Evolutionary conservation across 1,284 basidiomycete genomes (phyloP).

Genomic region (Ganoderma resinaceum): DNA sequence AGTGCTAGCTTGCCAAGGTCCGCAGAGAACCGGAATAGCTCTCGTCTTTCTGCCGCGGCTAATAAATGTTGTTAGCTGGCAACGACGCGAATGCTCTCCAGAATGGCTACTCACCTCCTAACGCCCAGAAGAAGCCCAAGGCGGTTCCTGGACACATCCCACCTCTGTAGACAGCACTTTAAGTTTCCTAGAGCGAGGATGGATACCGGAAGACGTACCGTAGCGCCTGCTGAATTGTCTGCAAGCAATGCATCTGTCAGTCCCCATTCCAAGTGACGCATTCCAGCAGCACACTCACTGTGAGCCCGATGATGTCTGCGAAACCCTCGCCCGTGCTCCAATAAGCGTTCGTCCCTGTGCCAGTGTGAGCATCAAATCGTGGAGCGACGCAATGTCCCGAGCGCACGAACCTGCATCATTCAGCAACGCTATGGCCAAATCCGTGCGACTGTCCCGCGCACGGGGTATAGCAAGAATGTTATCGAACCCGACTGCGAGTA

Average conservation of each 20-base stretch:
- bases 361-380: constrained; percentile 19
- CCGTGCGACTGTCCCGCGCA: constrained; percentile 60
- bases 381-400: background rate
- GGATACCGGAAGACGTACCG: constrained; percentile 45
- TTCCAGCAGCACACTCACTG: constrained; percentile 48
- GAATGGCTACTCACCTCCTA: constrained; percentile 54
- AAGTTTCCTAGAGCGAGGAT: background rate
- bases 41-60: constrained; percentile 63
- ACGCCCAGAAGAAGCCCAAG: constrained; percentile 74
- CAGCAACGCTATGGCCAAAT: constrained; percentile 67
- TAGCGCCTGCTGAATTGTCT: constrained; percentile 72
- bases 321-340: constrained; percentile 68
- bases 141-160: constrained; percentile 73
- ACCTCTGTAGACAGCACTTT: constrained; percentile 45
- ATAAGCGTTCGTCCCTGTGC: constrained; percentile 66
- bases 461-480: constrained; percentile 68
- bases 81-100: background rate
- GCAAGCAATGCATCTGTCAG: constrained; percentile 6
- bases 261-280: background rate
- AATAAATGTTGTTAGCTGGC: constrained; percentile 2
- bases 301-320: constrained; percentile 68
- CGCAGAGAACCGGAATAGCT: constrained; percentile 68
- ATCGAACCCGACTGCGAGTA: constrained; percentile 71
- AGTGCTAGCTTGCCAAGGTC: constrained; percentile 72
- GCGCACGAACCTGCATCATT: constrained; percentile 65